Percentiles rank a stretch among this genome's conserved stretches.
These are phyloP conservation scores for Gossypium lobatum DNA, from an alignment of 441 rosid genomes.

Conservation along the genomic window DNA sequence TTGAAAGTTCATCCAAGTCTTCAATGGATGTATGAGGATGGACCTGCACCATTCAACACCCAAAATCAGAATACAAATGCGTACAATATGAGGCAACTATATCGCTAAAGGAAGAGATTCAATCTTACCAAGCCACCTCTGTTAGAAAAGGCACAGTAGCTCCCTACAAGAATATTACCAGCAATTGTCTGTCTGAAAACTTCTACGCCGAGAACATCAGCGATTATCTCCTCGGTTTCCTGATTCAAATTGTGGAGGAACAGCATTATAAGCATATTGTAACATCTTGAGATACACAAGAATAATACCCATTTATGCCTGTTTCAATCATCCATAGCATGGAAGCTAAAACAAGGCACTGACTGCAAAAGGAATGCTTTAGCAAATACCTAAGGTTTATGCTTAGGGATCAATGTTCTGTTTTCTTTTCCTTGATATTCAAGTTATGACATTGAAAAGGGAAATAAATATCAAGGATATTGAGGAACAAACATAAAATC, in stretches of 20 bases:
- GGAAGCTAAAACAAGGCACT: not conserved
- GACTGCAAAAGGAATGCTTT: not conserved
- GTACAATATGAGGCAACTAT: not conserved
- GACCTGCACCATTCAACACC: constrained; percentile 38
- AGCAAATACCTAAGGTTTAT: not conserved
- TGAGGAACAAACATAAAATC: not conserved
- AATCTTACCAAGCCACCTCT: constrained; percentile 71
- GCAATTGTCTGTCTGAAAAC: constrained; percentile 86
- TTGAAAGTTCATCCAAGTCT: constrained; percentile 85
- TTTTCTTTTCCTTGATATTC: not conserved
- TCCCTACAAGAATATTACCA: constrained; percentile 81
- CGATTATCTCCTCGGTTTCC: constrained; percentile 80
- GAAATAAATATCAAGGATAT: not conserved
- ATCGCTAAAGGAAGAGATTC: not conserved
- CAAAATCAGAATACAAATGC: not conserved
- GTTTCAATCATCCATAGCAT: not conserved
- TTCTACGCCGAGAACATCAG: constrained; percentile 89
- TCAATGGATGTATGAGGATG: constrained; percentile 89
- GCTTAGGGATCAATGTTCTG: not conserved
- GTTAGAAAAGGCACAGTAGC: constrained; percentile 76
- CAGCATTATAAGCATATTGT: constrained; percentile 1
- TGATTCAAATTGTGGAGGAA: constrained; percentile 12
- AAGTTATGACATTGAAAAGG: not conserved
- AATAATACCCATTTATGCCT: not conserved
- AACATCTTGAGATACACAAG: not conserved